These are phyloP conservation scores for Colletotrichum sp. DNA, from an alignment of 2,329 filamentous ascomycete species.

Conservation along the genomic window DNA sequence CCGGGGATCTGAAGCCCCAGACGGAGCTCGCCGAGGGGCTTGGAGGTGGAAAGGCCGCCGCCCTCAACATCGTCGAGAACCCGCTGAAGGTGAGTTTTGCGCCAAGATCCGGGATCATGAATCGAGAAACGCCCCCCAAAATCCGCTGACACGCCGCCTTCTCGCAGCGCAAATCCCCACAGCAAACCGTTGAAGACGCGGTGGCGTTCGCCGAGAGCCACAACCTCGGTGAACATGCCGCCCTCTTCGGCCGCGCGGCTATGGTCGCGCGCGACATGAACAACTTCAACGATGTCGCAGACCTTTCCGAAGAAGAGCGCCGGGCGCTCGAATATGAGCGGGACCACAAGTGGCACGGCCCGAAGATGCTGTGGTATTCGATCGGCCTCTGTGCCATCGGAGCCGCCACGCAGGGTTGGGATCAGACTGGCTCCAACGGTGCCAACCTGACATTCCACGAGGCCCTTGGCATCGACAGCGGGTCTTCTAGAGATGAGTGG, in stretches of 20 bases:
- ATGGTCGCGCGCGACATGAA: conserved; percentile 37
- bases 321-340: conserved; percentile 39
- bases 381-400: conserved; percentile 60
- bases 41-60: conserved; percentile 27
- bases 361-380: conserved; percentile 45
- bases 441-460: conserved; percentile 66
- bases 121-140: not conserved
- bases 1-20: not conserved
- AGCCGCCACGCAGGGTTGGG: conserved; percentile 65
- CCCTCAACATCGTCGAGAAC: conserved; percentile 37
- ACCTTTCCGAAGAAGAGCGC: conserved; percentile 40
- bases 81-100: conserved; percentile 31
- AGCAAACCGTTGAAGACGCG: conserved; percentile 41
- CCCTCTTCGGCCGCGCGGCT: conserved; percentile 42
- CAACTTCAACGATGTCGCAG: conserved; percentile 29
- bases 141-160: not conserved
- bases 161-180: conserved; percentile 28
- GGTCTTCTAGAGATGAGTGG: conserved; percentile 48
- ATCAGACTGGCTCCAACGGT: conserved; percentile 68
- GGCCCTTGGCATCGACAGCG: conserved; percentile 41
- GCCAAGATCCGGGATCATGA: not conserved
- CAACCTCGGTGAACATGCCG: conserved; percentile 52
- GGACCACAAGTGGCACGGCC: conserved; percentile 64
- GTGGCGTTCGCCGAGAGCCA: conserved; percentile 54
- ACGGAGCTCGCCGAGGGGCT: not conserved